Base-by-base conservation (phyloP, 176 grass and related monocot genomes). In the Zea luxurians region DNA sequence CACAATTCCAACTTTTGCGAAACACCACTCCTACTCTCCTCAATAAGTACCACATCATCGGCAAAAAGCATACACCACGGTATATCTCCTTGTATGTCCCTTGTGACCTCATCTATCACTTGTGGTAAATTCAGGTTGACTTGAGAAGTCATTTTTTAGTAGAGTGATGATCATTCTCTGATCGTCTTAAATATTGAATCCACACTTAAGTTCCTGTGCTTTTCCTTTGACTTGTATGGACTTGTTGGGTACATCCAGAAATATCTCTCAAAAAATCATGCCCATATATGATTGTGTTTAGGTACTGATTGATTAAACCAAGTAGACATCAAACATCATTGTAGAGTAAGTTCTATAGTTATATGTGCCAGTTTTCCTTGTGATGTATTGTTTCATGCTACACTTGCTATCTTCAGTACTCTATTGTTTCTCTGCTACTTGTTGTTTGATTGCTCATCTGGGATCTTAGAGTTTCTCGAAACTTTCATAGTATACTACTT, bases 371-470 rank as follows among this genome's bases (percentile, higher is more conserved):
- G 9, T 84, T 43, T 77, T 70, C 20, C 9, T 68, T 69, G 0
- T 64, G 8, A 42, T 55, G 55, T 43, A 34, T 78, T 15, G 15
- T 67, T 34, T 69, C 13, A 13, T 12, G 36, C 52, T 62, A 68
- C 18, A 54, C 27, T 43, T 40, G 7, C 20, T 63, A 76, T 38
- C 63, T 76, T 68, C 13, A 45, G 15, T 37, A 64, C 17, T 6
- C 0, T 64, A 44, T 8, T 54, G 37, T 36, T 84, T 47, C 57
- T 64, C 8, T 64, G 6, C 49, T 77, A 45, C 66, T 78, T 79
- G 7, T 4, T 17, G 1, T 69, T 49, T 65, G 11, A 38, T 50
- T 58, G 18, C 42, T 60, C 37, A 73, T 4, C 44, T 41, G 35
- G 13, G 60, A 64, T 66, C 17, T 2, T 47, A 58, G 13, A 50